A percentile compares a stretch with the other conserved stretches of the same genome.
Conservation (phyloP, 1,284 basidiomycete species). For the Earliella scabrosa region DNA sequence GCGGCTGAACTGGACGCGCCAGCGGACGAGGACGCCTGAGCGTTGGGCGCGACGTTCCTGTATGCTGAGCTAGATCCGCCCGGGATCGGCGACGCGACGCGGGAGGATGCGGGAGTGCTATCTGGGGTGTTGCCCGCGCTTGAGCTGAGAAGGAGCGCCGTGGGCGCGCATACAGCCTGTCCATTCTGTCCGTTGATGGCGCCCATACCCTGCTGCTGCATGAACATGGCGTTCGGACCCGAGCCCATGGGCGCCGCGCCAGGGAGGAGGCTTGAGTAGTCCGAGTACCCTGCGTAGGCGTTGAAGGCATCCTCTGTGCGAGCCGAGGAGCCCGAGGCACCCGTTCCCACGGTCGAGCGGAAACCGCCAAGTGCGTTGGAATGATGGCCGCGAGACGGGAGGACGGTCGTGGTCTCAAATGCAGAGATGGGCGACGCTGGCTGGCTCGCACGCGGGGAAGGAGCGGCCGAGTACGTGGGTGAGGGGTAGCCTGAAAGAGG, state of each 20-base stretch:
- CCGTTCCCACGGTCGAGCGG: constrained; percentile 23
- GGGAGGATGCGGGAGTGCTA: constrained; percentile 46
- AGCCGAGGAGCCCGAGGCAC: constrained; percentile 11
- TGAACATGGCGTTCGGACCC: constrained; percentile 29
- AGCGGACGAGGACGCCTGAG: constrained; percentile 22
- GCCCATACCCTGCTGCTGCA: constrained; percentile 32
- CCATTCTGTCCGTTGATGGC: constrained; percentile 38
- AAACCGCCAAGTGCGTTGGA: constrained; percentile 27
- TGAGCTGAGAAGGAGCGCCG: constrained; percentile 60
- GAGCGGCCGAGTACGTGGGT: constrained; percentile 38
- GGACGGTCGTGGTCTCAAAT: constrained; percentile 52
- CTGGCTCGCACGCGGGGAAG: constrained; percentile 44
- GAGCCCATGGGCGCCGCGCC: constrained; percentile 47
- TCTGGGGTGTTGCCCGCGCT: constrained; percentile 42
- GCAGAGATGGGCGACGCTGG: constrained; percentile 45
- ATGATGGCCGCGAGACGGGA: constrained; percentile 41
- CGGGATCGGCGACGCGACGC: constrained; percentile 43
- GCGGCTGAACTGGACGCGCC: constrained; percentile 24
- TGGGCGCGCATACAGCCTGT: constrained; percentile 55
- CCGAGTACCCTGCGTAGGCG: constrained; percentile 56
- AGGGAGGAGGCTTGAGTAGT: constrained; percentile 67
- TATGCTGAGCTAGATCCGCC: constrained; percentile 25
- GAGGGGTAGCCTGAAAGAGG: constrained; percentile 51
- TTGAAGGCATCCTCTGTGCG: constrained; percentile 41
- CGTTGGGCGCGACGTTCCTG: constrained; percentile 28